A percentile compares a stretch with the other conserved stretches of the same genome.
Conservation (phyloP, 1,284 basidiomycete genomes). For the Ustilago nuda region DNA sequence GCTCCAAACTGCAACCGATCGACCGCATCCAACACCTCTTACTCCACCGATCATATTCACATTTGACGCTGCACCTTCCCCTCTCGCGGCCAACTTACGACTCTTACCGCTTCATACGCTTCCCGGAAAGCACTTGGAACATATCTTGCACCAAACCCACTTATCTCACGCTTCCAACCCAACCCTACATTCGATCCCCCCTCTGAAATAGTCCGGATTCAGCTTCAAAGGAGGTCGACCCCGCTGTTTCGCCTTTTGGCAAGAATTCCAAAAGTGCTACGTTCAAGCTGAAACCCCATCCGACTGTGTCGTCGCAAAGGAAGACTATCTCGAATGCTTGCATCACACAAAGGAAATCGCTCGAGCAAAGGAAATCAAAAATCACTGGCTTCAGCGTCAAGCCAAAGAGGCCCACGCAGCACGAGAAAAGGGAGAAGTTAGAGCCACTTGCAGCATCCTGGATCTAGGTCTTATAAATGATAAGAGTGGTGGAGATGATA, state of each 20-base stretch:
- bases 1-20: neutral
- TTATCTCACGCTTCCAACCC: neutral
- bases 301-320: constrained; percentile 80
- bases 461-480: constrained; percentile 57
- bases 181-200: neutral
- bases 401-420: constrained; percentile 56
- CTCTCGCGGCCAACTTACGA: neutral
- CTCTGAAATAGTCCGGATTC: constrained; percentile 73
- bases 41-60: neutral
- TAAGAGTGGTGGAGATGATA: constrained; percentile 1
- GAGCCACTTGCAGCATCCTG: constrained; percentile 57
- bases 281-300: constrained; percentile 81
- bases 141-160: neutral
- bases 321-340: constrained; percentile 93
- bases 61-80: neutral
- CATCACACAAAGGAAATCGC: constrained; percentile 83
- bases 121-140: neutral
- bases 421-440: constrained; percentile 57
- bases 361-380: constrained; percentile 59
- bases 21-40: neutral
- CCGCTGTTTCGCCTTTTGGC: constrained; percentile 92
- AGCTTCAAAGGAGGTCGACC: constrained; percentile 81
- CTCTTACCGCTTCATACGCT: neutral
- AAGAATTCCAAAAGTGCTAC: constrained; percentile 83
- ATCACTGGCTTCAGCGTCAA: constrained; percentile 59